Evolutionary conservation across 2,329 filamentous ascomycete species (phyloP).

Genomic region (Colletotrichum musae): DNA sequence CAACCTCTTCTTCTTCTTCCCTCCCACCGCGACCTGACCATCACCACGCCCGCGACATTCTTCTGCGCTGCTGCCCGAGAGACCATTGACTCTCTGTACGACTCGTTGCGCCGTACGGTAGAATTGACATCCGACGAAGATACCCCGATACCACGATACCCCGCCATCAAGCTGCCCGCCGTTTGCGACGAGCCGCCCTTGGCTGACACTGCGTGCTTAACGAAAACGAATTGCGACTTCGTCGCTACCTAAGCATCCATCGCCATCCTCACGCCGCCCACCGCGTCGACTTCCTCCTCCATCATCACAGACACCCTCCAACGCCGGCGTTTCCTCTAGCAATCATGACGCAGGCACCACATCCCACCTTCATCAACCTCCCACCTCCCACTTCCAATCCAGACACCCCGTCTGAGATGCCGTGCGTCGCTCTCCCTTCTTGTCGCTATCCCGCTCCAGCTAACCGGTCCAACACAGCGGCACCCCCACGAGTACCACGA

Average conservation of each 20-base stretch:
- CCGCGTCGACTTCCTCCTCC: constrained; percentile 2
- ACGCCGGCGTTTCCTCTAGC: constrained; percentile 12
- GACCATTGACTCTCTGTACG: not conserved
- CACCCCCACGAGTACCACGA: constrained; percentile 93
- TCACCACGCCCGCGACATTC: constrained; percentile 1
- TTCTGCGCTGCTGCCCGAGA: not conserved
- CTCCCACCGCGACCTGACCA: not conserved
- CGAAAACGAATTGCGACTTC: constrained; percentile 3
- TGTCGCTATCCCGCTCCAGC: constrained; percentile 14
- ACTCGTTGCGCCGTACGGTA: not conserved
- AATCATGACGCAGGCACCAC: constrained; percentile 57
- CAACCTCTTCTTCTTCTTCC: not conserved
- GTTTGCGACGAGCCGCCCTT: constrained; percentile 22
- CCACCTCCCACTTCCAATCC: constrained; percentile 86
- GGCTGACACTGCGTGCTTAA: not conserved
- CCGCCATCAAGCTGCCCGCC: not conserved
- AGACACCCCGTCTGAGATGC: constrained; percentile 89
- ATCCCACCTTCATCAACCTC: constrained; percentile 84
- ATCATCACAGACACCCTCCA: not conserved
- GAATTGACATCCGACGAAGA: constrained; percentile 5
- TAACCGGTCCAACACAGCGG: constrained; percentile 69
- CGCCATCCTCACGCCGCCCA: constrained; percentile 7
- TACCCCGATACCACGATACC: not conserved
- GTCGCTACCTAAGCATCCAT: constrained; percentile 10
- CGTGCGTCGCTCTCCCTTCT: constrained; percentile 70